Conservation (phyloP, 441 rosid species). For the Erodium trifolium region DNA sequence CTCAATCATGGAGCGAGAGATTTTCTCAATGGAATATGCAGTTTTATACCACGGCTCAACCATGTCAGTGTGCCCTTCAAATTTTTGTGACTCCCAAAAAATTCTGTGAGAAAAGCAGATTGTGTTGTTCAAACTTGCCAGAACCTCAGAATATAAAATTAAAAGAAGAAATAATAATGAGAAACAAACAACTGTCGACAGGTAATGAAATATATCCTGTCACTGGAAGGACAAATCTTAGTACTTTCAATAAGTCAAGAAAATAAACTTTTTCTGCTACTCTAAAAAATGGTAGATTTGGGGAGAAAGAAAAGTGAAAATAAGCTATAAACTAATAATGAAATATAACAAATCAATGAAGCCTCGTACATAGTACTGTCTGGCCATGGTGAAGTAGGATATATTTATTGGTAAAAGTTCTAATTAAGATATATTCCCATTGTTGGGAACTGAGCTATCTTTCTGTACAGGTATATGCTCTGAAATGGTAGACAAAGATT, state of each 20-base stretch:
- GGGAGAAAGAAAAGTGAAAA: background rate
- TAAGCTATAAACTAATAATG: too few relatives aligned
- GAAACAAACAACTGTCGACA: background rate
- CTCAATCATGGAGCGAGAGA: constrained; percentile 46
- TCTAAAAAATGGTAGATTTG: background rate
- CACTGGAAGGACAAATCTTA: background rate
- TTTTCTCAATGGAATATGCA: constrained; percentile 57
- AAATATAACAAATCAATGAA: too few relatives aligned
- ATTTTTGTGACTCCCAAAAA: constrained; percentile 82
- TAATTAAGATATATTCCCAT: too few relatives aligned
- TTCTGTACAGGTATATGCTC: too few relatives aligned
- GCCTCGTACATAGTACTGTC: too few relatives aligned
- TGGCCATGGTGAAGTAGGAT: too few relatives aligned
- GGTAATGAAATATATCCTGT: background rate
- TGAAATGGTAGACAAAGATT: too few relatives aligned
- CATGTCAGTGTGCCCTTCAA: constrained; percentile 66
- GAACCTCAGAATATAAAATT: background rate
- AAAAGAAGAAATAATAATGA: background rate
- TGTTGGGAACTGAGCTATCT: too few relatives aligned
- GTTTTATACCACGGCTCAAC: constrained; percentile 93
- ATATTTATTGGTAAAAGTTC: too few relatives aligned
- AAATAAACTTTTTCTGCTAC: background rate
- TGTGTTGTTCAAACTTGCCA: constrained; percentile 6
- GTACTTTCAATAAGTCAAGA: background rate
- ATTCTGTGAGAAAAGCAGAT: constrained; percentile 40